Base-by-base conservation (phyloP, 2,329 filamentous ascomycete species). In the Xylaria multiplex region DNA sequence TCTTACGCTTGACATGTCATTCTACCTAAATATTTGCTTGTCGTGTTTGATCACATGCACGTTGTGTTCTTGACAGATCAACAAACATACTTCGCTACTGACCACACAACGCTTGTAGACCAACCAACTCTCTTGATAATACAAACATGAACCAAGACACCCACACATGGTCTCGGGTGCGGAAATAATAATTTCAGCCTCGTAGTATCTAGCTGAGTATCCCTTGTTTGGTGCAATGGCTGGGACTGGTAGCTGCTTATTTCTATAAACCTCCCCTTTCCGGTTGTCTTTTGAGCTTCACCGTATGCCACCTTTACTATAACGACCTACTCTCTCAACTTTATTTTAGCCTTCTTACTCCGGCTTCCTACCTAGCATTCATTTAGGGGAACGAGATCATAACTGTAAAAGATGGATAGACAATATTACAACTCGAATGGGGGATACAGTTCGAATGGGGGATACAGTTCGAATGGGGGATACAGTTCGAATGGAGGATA, bases 261-360 rank as follows among this genome's bases (percentile, higher is more conserved):
- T 22, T 43, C n/a, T 55, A 64, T 64, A 49, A 60, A 60, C 14
- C 35, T 19, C 9, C 19, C 16, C 19, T 42, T 45, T 54, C 46
- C 13, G 16, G 6, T 19, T n/a, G 9, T 9, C n/a, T 37, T 30
- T 19, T 40, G 19, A 46, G 19, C 13, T 40, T 45, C 7, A 9
- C 27, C 19, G 14, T 7, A 49, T 22, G 40, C 27, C 40, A 14
- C 27, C 30, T 19, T 19, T 30, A 40, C 19, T n/a, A 32, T 14
- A 35, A 45, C 9, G 14, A 14, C 24, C 32, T 40, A n/a, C n/a
- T 24, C 19, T 40, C 32, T 9, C 7, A 14, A 2, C 19, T 6
- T 24, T 24, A 6, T 30, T 49, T n/a, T 6, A 32, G 14, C 45
- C 6, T 43, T 35, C 9, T 5, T 14, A 40, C 37, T 40, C 6